Evolutionary conservation across 2,329 filamentous ascomycete species (phyloP).

Genomic region (Neoscytalidium dimidiatum): DNA sequence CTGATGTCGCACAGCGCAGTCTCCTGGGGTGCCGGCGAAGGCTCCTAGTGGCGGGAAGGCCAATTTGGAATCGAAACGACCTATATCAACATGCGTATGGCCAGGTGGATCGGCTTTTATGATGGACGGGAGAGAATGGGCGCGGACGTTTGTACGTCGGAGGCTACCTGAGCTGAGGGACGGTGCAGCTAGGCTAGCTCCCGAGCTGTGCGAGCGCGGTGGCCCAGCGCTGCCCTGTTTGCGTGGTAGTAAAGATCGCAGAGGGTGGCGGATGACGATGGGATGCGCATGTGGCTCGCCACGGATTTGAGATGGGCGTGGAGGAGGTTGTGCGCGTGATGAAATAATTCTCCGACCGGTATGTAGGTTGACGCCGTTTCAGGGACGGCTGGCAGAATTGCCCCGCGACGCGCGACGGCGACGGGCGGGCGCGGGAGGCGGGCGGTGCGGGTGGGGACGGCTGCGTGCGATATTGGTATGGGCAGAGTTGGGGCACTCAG

Average conservation of each 20-base stretch:
- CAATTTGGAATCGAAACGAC: constrained; percentile 17
- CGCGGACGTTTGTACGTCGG: constrained; percentile 4
- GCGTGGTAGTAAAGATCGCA: not conserved
- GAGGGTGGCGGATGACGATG: constrained; percentile 3
- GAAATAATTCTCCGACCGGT: constrained; percentile 2
- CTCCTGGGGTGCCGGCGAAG: not conserved
- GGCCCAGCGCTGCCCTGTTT: not conserved
- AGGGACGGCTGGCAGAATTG: constrained; percentile 3
- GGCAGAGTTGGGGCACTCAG: not conserved
- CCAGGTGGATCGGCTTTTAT: not conserved
- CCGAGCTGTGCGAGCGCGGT: constrained; percentile 8
- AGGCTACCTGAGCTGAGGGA: constrained; percentile 7
- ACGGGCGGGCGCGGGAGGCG: not conserved
- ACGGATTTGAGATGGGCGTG: constrained; percentile 1
- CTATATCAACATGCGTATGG: constrained; percentile 16
- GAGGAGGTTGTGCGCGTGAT: not conserved
- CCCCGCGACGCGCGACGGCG: no score
- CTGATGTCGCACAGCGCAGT: not conserved
- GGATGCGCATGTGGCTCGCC: constrained; percentile 8
- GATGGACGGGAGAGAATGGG: not conserved
- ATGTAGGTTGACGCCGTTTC: constrained; percentile 2
- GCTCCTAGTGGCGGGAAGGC: not conserved
- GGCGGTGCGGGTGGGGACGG: not conserved
- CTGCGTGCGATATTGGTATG: not conserved
- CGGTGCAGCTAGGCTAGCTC: constrained; percentile 4